Evolutionary conservation across 2,329 filamentous ascomycete species (phyloP), one percentile per base, ranked within the genome.

Genomic region (Penicillium nordicum): DNA sequence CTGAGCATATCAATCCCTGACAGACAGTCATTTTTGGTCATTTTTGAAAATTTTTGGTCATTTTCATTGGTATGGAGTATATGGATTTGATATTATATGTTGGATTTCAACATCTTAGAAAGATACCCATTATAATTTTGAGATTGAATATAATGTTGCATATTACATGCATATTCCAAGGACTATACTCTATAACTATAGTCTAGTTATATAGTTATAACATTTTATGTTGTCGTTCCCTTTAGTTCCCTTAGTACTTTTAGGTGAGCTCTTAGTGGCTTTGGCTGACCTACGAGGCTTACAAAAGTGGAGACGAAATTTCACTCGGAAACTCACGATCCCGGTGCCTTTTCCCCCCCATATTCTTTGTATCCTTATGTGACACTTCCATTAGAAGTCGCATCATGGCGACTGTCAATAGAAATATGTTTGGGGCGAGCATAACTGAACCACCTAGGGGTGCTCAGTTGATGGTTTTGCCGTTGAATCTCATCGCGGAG

Each of bases 401-500:
- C 69, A 69, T 64, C 59, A 77, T 77, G 75, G 69, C 69, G 65
- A 63, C 69, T 55, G 73, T 76, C 69, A 74, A 76, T 59, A 64
- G 57, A 57, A 76, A 75, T 58, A 76, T 77, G 74, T 75, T 77
- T 60, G 71, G 69, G 46, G 70, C 69, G 56, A 72, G 62, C 60
- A 65, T 75, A 60, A 61, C 59, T 16, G 68, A 74, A 49, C 63
- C 50, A 25, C 70, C 71, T 43, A 60, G 63, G 25, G 67, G 66
- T 36, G 61, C 65, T 5, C 70, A 69, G 45, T 55, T 77, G 57
- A 66, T 75, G 66, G 63, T 67, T 23, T 74, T 86, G 9, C 84
- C 84, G 12, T 70, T 87, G 64, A 84, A 85, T 62, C 71, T 86
- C 41, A 78, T 87, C 57, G 82, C 80, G 32, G 73, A 79, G 56